Evolutionary conservation across 768 basidiomycete species (phyloP), one percentile per base, ranked within the genome.

Genomic region (Candolleomyces eurysporus): DNA sequence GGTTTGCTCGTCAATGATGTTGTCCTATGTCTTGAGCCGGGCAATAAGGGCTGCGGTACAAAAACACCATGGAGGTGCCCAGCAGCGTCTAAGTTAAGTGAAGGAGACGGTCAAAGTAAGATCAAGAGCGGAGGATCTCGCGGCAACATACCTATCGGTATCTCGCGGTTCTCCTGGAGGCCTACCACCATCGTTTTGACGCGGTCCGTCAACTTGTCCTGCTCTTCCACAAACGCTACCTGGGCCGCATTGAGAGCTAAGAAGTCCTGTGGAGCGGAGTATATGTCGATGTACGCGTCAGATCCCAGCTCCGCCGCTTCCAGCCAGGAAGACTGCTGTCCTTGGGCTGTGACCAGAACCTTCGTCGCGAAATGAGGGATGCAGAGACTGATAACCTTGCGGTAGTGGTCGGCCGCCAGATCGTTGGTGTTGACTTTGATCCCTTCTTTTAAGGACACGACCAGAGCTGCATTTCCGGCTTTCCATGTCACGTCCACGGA

Each of bases 371-470:
- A 72, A 16, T 73, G 63, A 8, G 91, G 89, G 4, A 91, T 57
- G 32, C 78, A 79, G 9, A 94, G 21, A 65, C 82, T 86, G 5
- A 82, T 83, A 40, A 88, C 77, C 66, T 83, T 91, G 48, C 84
- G 81, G 69, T 91, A 88, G 42, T 79, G 78, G 31, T 82, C 78
- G 16, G 90, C 87, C 2, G 89, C 88, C 26, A 90, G 73, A 67
- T 96, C 90, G 68, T 95, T 96, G 64, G 76, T 84, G 59, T 91
- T 85, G 17, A 92, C 64, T 31, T 75, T 76, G 31, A 95, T 61
- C 4, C 94, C 94, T 7, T 73, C 63, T 0, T 87, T 81, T 0
- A 92, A 63, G 1, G 76, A 69, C 16, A 91, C 55, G 26, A 87
- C 77, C 11, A 89, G 36, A 0, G 87, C 87, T 21, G 85, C 81